Base-by-base conservation (phyloP, 176 grass and related monocot genomes). In the Saccharum officinarum region DNA sequence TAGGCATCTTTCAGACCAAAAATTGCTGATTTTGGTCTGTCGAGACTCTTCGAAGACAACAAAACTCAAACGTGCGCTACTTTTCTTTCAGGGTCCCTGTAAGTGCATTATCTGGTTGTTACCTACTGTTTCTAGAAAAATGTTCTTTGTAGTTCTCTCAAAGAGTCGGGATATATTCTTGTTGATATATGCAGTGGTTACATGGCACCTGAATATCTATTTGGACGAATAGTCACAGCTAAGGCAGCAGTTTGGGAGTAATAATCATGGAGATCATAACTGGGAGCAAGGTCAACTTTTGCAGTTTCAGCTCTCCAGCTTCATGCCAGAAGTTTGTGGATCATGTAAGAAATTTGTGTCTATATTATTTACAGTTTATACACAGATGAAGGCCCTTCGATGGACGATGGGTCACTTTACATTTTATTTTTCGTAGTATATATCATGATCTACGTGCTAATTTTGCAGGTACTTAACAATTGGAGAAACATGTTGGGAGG, bases 191-290 rank as follows among this genome's bases (percentile, higher is more conserved):
- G 36, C 47, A 85, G 83, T 55, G 73, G 83, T 54, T 85, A 78
- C 47, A 85, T 85, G 83, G 63, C 83, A 31, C 74, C 63, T 0
- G 73, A 85, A n/a, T 85, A 85, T 8, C 15, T 85, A 28, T 1
- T n/a, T 14, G 16, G 33, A 33, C 10, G 34, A 23, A 69, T 14
- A 69, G 15, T 78, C 7, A 42, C 76, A 42, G 6, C 22, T 39
- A 78, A 63, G n/a, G 13, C n/a, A 18, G 57, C 7, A 87, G 79
- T 28, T 78, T 95, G 26, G 93, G 90, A 11, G 90, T 92, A 59
- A 89, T 95, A 73, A 87, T 95, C 83, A 69, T 88, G 12, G 91
- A 92, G 65, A 62, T 87, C 26, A 30, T 95, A 47, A 89, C 64
- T 0, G 73, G 83, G 38, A 7, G 18, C 3, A 77, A 6, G 14